Evolutionary conservation across 2,329 filamentous ascomycete genomes (phyloP).

Genomic region (Paracamarosporium sp.): DNA sequence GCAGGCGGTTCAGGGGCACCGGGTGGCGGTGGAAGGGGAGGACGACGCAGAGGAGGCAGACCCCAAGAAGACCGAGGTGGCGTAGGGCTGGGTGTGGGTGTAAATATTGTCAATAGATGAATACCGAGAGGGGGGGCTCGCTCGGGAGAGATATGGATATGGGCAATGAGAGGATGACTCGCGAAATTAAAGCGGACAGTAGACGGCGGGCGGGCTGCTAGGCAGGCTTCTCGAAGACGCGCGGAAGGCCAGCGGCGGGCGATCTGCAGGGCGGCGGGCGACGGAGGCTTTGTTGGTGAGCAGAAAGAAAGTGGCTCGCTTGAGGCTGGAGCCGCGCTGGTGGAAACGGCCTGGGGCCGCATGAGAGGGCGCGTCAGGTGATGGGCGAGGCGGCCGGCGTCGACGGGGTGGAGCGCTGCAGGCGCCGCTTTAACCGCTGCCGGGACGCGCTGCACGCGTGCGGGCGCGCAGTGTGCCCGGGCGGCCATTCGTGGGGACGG

Average conservation of each 20-base stretch:
- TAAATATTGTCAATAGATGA: constrained; percentile 10
- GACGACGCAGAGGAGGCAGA: constrained; percentile 51
- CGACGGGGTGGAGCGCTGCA: background rate
- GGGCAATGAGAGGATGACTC: constrained; percentile 1
- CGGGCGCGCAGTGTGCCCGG: background rate
- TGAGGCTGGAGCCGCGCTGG: background rate
- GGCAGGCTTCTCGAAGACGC: constrained; percentile 35
- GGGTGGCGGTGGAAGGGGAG: constrained; percentile 72
- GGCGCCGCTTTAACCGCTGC: constrained; percentile 25
- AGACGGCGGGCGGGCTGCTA: constrained; percentile 22
- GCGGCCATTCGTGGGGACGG: constrained; percentile 8
- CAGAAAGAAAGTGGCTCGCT: background rate
- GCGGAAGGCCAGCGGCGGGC: constrained; percentile 23
- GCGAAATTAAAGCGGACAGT: constrained; percentile 4
- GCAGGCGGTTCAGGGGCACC: constrained; percentile 74
- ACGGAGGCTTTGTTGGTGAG: background rate
- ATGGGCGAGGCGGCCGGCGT: no score
- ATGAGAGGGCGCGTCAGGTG: constrained; percentile 22
- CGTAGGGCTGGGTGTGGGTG: constrained; percentile 32
- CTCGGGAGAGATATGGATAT: constrained; percentile 8
- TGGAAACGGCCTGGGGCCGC: constrained; percentile 16
- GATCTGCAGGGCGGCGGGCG: constrained; percentile 1
- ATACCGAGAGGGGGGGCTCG: constrained; percentile 7
- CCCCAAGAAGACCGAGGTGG: constrained; percentile 39
- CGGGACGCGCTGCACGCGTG: constrained; percentile 7